Base-by-base conservation (phyloP, 1,139 yeast genomes). In the Magnusiomyces paraingens region DNA sequence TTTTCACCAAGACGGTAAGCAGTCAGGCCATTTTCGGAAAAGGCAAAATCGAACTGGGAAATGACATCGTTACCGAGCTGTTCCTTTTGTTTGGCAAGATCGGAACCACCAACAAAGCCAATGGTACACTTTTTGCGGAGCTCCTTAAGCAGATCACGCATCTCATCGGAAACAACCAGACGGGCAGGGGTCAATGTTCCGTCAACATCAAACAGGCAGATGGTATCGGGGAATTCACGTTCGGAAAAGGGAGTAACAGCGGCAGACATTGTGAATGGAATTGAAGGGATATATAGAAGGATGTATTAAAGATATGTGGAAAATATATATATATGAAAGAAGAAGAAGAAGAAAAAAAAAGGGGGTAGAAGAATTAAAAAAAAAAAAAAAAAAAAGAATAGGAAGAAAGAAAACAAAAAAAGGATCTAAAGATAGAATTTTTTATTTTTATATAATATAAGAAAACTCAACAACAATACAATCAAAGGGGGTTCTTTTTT, bases 171-270 rank as follows among this genome's bases (percentile, higher is more conserved):
- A 66, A 88, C 75, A 50, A 57, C 74, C 40, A 87, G 82, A 78
- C 99, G 87, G 58, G 99, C 98, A 62, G 98, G 99, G 49, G 99
- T 93, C 72, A 93, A 80, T 56, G 99, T 93, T 63, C 98, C 99
- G 70, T 93, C 99, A 63, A 93, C 99, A 68, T 93, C 99, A 74
- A 93, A 93, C 60, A 93, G 82, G 62, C 89, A 95, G 48, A 74
- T 65, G 48, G 75, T 73, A 57, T 70, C 68, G 52, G 71, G 68
- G 55, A 59, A 58, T 49, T 67, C 66, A 51, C 77, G 70, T 52
- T 72, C 66, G 40, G 65, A 56, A 52, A 73, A 62, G 39, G 70
- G 67, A 39, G 56, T 57, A 38, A 45, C 38, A 41, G 55, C 55
- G 49, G 55, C 55, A 48, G 57, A 45, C 54, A 54, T 54, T 50